These are phyloP conservation scores for Eryngium alpinum DNA, from an alignment of 140 eudicot genomes.

Conservation along the genomic window DNA sequence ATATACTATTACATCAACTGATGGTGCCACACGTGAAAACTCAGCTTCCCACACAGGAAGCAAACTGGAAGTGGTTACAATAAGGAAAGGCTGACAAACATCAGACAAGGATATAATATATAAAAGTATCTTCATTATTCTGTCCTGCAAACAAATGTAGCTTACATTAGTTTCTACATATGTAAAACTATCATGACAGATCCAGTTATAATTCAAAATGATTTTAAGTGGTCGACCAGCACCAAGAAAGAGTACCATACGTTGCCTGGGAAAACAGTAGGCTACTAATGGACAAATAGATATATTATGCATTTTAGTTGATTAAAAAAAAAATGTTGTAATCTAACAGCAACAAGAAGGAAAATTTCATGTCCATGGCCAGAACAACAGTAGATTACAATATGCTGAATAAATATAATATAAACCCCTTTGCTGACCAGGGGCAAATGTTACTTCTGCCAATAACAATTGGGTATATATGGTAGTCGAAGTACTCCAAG, in stretches of 20 bases:
- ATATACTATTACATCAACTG: constrained; percentile 41
- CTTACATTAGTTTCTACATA: not conserved
- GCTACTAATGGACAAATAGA: too few species aligned
- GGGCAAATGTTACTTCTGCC: not conserved
- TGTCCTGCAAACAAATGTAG: constrained; percentile 42
- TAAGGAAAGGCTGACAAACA: constrained; percentile 47
- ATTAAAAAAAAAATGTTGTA: too few species aligned
- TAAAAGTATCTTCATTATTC: constrained; percentile 32
- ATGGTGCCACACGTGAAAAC: constrained; percentile 39
- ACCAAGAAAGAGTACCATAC: too few species aligned
- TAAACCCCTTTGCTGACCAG: not conserved
- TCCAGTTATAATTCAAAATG: not conserved
- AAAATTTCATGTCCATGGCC: too few species aligned
- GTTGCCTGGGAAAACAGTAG: too few species aligned
- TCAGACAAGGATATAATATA: constrained; percentile 42
- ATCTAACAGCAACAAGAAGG: too few species aligned
- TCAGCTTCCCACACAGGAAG: constrained; percentile 68
- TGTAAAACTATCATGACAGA: not conserved
- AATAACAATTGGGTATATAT: not conserved
- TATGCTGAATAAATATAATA: too few species aligned
- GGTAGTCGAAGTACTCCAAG: not conserved
- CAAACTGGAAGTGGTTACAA: constrained; percentile 30
- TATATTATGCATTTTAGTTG: too few species aligned
- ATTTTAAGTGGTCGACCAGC: not conserved
- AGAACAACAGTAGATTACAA: too few species aligned